Percentiles rank a stretch among this genome's conserved stretches.
Conservation (phyloP, 768 basidiomycete species). For the Mycena indigotica region DNA sequence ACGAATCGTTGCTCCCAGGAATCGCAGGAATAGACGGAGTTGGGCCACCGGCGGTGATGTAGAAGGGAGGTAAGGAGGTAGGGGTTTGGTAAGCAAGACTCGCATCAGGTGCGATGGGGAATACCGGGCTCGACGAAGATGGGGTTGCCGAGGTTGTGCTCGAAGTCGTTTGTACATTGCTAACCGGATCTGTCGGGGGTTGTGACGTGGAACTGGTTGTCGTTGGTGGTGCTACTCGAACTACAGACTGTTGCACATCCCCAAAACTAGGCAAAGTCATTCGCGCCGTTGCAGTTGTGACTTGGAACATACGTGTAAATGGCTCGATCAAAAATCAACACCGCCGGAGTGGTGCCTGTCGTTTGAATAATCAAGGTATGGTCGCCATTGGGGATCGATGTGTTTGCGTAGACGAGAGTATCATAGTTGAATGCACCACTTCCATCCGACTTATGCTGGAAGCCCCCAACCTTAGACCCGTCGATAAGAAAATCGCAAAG, state of each 20-base stretch:
- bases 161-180: background rate
- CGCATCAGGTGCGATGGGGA: background rate
- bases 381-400: slow-evolving; percentile 13
- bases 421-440: slow-evolving; percentile 16
- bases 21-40: background rate
- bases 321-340: slow-evolving; percentile 25
- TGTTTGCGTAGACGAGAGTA: slow-evolving; percentile 18
- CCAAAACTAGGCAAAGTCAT: too few species aligned
- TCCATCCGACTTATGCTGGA: slow-evolving; percentile 17
- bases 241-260: too few species aligned
- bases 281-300: too few species aligned
- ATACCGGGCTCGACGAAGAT: background rate
- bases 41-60: background rate
- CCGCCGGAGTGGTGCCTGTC: slow-evolving; percentile 12
- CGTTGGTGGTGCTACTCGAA: background rate
- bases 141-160: background rate
- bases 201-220: background rate
- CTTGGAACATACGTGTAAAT: slow-evolving; percentile 26
- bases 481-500: slow-evolving; percentile 23
- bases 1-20: background rate
- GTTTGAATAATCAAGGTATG: slow-evolving; percentile 23
- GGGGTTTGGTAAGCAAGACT: background rate
- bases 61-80: background rate
- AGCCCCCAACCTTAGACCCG: slow-evolving; percentile 15
- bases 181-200: background rate